Evolutionary conservation across 805 yeast species (phyloP).

Genomic region (Yarrowia sp.): DNA sequence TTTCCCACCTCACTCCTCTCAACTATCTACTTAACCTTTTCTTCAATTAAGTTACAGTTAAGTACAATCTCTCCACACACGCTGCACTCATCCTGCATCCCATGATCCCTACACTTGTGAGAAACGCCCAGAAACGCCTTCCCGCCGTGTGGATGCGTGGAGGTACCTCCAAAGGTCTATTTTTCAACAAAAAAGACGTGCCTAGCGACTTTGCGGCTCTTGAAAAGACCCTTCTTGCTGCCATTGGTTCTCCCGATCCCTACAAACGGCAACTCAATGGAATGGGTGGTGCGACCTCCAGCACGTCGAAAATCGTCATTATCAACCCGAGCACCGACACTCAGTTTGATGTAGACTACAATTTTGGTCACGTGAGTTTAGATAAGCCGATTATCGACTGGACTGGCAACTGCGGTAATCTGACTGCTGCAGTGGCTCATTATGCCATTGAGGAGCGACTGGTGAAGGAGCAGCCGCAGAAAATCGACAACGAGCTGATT

Average conservation of each 20-base stretch:
- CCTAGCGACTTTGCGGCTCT: constrained; percentile 21
- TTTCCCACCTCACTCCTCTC: no score
- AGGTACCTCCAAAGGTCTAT: constrained; percentile 29
- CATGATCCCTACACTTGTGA: constrained; percentile 4
- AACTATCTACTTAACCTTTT: no score
- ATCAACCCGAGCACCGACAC: neutral
- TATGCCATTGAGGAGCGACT: constrained; percentile 26
- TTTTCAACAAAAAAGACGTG: constrained; percentile 19
- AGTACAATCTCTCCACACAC: neutral
- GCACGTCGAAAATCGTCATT: constrained; percentile 28
- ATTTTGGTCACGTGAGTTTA: constrained; percentile 28
- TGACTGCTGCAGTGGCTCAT: constrained; percentile 29
- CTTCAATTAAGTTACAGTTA: no score
- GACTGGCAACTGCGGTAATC: constrained; percentile 29
- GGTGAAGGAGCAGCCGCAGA: neutral
- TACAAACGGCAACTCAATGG: constrained; percentile 29
- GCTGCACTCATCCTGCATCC: no score
- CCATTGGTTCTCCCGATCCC: constrained; percentile 29
- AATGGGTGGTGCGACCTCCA: constrained; percentile 29
- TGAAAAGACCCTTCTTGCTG: constrained; percentile 10
- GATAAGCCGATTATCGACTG: constrained; percentile 27
- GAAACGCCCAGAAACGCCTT: constrained; percentile 13
- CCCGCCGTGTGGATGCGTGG: constrained; percentile 29
- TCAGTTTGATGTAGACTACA: constrained; percentile 26
- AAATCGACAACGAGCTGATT: neutral